These are phyloP conservation scores for Beta macrorhiza DNA, from an alignment of 179 eudicot genomes.

Conservation along the genomic window DNA sequence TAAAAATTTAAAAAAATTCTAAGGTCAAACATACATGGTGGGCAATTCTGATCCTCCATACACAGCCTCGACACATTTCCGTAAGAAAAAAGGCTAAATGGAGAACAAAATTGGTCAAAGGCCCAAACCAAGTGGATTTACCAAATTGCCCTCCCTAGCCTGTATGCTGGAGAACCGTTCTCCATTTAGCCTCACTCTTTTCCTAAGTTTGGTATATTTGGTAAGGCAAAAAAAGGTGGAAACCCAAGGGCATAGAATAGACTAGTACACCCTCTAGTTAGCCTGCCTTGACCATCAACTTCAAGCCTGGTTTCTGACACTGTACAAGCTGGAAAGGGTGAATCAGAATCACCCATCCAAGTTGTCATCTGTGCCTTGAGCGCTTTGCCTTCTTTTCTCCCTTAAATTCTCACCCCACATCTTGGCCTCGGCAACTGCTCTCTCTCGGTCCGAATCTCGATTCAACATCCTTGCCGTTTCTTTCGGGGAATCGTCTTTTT, in stretches of 20 bases:
- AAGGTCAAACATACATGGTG: conserved; percentile 22
- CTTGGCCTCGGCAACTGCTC: conserved; percentile 86
- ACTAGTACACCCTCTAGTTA: conserved; percentile 8
- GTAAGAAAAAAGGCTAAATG: neutral
- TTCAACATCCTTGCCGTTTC: conserved; percentile 57
- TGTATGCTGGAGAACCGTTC: too few species aligned
- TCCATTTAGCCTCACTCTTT: too few species aligned
- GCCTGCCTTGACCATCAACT: conserved; percentile 11
- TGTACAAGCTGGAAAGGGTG: conserved; percentile 18
- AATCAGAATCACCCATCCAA: conserved; percentile 34
- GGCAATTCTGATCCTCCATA: conserved; percentile 19
- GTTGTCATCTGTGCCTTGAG: conserved; percentile 50
- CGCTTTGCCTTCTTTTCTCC: conserved; percentile 56
- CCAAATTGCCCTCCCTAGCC: too few species aligned
- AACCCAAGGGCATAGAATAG: neutral
- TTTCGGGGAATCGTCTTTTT: conserved; percentile 66
- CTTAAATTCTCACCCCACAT: conserved; percentile 84
- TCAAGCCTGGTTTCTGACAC: conserved; percentile 2
- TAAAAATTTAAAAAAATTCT: conserved; percentile 2
- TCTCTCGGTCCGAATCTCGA: conserved; percentile 59
- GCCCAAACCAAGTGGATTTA: too few species aligned
- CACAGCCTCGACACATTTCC: conserved; percentile 25
- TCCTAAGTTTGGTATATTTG: too few species aligned
- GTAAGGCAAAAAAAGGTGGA: neutral
- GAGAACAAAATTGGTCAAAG: too few species aligned